These are phyloP conservation scores for Salix udensis DNA, from an alignment of 345 rosid species.

Conservation along the genomic window DNA sequence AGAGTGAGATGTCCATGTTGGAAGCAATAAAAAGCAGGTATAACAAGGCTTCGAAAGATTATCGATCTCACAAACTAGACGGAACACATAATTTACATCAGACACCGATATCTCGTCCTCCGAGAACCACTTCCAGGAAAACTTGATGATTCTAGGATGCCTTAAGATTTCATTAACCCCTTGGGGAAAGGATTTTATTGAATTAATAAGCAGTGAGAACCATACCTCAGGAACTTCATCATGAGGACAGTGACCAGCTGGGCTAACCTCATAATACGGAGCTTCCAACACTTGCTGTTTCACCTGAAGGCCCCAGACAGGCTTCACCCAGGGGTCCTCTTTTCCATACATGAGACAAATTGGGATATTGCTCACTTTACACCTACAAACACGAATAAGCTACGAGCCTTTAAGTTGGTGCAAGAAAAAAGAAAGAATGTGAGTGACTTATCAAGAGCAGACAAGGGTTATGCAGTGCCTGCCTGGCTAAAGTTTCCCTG, in stretches of 20 bases:
- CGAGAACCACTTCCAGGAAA: not conserved
- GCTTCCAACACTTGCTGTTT: slow-evolving; percentile 70
- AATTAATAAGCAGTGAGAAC: not conserved
- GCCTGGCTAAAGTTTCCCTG: slow-evolving; percentile 59
- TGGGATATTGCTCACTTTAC: slow-evolving; percentile 50
- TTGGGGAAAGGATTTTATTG: no score
- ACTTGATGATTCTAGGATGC: not conserved
- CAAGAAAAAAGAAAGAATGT: not conserved
- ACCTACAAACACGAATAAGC: slow-evolving; percentile 38
- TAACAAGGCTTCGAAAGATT: not conserved
- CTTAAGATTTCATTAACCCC: not conserved
- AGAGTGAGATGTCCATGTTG: not conserved
- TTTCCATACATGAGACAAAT: slow-evolving; percentile 86
- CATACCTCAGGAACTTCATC: slow-evolving; percentile 98
- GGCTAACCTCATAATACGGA: slow-evolving; percentile 87
- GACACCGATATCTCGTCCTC: not conserved
- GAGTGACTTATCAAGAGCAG: not conserved
- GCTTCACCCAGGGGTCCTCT: slow-evolving; percentile 97
- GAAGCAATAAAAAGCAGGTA: not conserved
- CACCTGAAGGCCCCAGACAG: slow-evolving; percentile 80
- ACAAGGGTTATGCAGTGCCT: slow-evolving; percentile 8
- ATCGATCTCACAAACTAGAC: not conserved
- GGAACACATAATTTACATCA: not conserved
- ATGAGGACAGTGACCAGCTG: slow-evolving; percentile 99
- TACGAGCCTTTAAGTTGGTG: slow-evolving; percentile 4